These are phyloP conservation scores for Acacia crassicarpa DNA, from an alignment of 306 rosid genomes.

Conservation along the genomic window DNA sequence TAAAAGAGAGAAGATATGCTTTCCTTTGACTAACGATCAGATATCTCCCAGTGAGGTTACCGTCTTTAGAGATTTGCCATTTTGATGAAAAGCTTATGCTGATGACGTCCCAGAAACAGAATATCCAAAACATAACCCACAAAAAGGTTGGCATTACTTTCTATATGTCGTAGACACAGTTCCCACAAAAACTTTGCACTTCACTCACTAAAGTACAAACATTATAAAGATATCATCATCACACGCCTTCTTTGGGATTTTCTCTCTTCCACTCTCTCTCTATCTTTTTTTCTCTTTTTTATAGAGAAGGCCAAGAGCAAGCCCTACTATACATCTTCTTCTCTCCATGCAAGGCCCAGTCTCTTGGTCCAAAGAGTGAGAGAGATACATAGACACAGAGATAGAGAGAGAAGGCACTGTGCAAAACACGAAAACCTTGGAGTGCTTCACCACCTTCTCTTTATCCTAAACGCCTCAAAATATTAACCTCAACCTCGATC, in stretches of 20 bases:
- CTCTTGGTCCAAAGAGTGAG: slow-evolving; percentile 46
- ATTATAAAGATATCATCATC: slow-evolving; percentile 60
- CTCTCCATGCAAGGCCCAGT: slow-evolving; percentile 40
- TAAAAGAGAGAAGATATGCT: neutral
- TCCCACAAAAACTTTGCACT: slow-evolving; percentile 47
- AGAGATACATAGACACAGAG: neutral
- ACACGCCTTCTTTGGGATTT: slow-evolving; percentile 61
- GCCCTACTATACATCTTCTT: neutral
- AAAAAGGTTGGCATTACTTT: slow-evolving; percentile 40
- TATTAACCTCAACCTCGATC: neutral
- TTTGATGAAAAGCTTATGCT: slow-evolving; percentile 26
- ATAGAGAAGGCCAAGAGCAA: neutral
- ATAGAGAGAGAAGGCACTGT: neutral
- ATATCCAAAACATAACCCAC: slow-evolving; percentile 37
- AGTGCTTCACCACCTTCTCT: slow-evolving; percentile 52
- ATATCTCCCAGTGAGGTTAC: slow-evolving; percentile 9
- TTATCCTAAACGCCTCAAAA: slow-evolving; percentile 27
- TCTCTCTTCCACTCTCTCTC: slow-evolving; percentile 26
- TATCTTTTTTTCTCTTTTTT: neutral
- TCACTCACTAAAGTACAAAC: slow-evolving; percentile 40
- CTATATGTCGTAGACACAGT: slow-evolving; percentile 12
- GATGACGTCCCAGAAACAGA: slow-evolving; percentile 29
- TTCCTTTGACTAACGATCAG: slow-evolving; percentile 34
- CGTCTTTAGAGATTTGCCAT: slow-evolving; percentile 21
- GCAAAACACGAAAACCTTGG: slow-evolving; percentile 45